Evolutionary conservation across 2,329 filamentous ascomycete genomes (phyloP).

Genomic region (Venturia aucupariae): DNA sequence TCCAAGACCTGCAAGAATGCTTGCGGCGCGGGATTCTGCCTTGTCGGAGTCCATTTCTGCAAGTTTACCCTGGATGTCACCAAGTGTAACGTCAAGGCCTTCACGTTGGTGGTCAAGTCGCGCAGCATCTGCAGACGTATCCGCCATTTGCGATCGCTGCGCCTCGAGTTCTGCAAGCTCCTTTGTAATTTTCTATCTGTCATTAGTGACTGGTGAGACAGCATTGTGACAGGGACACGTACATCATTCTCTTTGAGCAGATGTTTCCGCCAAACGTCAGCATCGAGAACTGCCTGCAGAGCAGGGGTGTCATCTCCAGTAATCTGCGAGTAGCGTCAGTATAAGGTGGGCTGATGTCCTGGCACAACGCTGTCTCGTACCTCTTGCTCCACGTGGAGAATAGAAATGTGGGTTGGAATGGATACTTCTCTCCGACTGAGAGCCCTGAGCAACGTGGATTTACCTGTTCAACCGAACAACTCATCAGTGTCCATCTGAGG

Average conservation of each 20-base stretch:
- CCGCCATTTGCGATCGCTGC: slow-evolving; percentile 70
- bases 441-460: slow-evolving; percentile 79
- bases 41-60: slow-evolving; percentile 99
- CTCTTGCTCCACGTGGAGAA: slow-evolving; percentile 98
- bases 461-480: slow-evolving; percentile 22
- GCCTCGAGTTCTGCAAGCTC: slow-evolving; percentile 69
- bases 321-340: slow-evolving; percentile 47
- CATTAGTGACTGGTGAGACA: slow-evolving; percentile 16
- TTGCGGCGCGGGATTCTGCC: slow-evolving; percentile 88
- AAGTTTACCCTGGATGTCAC: slow-evolving; percentile 83
- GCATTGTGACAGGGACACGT: slow-evolving; percentile 26
- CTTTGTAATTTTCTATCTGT: slow-evolving; percentile 57
- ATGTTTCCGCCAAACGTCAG: slow-evolving; percentile 97
- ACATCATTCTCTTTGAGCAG: slow-evolving; percentile 80
- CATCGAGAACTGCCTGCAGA: slow-evolving; percentile 88
- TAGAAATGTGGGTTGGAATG: slow-evolving; percentile 95
- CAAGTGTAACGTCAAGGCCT: slow-evolving; percentile 79
- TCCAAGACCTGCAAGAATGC: slow-evolving; percentile 90
- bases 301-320: slow-evolving; percentile 92
- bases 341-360: not conserved
- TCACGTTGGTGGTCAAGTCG: slow-evolving; percentile 81
- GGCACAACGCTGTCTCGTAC: slow-evolving; percentile 37
- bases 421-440: slow-evolving; percentile 87
- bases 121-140: slow-evolving; percentile 82
- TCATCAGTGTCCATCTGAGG: not conserved